phyloP scores from a whole-genome alignment of 1,284 basidiomycete species.

The Kwoniella shivajii region DNA sequence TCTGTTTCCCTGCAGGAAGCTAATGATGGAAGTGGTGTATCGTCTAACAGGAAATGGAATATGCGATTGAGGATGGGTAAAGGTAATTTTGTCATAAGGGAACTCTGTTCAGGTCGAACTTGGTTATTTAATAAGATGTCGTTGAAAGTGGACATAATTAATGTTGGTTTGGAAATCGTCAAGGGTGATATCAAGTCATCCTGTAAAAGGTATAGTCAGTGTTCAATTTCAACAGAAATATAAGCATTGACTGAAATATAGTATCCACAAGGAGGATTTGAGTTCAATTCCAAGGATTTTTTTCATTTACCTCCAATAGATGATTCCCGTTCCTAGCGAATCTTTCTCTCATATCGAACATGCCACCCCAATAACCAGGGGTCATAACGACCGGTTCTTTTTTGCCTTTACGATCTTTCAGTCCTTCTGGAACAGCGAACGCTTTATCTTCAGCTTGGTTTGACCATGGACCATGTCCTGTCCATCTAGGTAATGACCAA shows the following conservation, averaged over 20 bases:
- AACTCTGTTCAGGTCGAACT: neutral
- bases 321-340: constrained; percentile 14
- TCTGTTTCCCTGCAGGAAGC: neutral
- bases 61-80: neutral
- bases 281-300: too few species aligned
- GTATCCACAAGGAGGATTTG: too few species aligned
- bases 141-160: neutral
- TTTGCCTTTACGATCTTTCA: neutral
- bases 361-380: constrained; percentile 20
- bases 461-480: constrained; percentile 23
- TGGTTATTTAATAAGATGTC: too few species aligned
- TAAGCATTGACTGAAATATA: too few species aligned
- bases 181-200: constrained; percentile 15
- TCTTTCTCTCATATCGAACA: constrained; percentile 10
- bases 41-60: neutral
- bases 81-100: neutral
- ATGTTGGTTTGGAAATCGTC: neutral
- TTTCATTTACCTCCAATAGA: constrained; percentile 12
- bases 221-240: too few species aligned
- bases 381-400: neutral
- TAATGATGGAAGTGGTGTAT: neutral
- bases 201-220: constrained; percentile 1
- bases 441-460: neutral
- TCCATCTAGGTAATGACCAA: constrained; percentile 30
- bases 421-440: neutral